Conservation (phyloP, 192 early-diverging fungal genomes). For the Piromyces sp. region DNA sequence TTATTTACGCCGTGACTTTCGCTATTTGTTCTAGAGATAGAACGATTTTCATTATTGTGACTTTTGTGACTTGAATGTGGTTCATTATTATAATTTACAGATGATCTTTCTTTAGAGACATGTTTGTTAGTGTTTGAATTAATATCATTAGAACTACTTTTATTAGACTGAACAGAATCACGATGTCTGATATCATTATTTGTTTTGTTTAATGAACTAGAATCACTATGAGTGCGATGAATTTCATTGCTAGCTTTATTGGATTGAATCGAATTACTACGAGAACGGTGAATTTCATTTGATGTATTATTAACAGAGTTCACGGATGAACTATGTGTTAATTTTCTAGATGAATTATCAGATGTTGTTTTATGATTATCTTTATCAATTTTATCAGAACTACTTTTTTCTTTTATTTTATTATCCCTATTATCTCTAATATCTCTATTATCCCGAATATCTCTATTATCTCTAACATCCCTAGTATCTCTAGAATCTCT, state of each 20-base stretch:
- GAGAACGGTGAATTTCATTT: not conserved
- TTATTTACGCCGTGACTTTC: not conserved
- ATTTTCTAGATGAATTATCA: not conserved
- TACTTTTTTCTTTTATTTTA: too few relatives aligned
- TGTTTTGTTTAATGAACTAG: not conserved
- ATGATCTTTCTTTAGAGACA: not conserved
- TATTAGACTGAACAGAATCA: not conserved
- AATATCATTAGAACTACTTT: not conserved
- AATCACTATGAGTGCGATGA: not conserved
- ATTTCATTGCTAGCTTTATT: not conserved
- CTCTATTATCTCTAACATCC: not conserved
- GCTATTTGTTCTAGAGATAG: not conserved
- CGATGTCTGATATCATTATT: not conserved
- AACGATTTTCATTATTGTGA: not conserved
- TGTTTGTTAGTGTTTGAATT: not conserved
- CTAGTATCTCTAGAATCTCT: not conserved
- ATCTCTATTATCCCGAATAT: not conserved
- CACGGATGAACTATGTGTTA: not conserved
- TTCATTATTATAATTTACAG: not conserved
- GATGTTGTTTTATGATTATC: too few relatives aligned
- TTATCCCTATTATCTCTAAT: not conserved
- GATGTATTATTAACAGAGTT: not conserved
- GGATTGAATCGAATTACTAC: not conserved
- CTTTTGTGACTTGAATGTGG: not conserved
- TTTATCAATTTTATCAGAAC: too few relatives aligned